Conservation (phyloP, 352 stramenopile genomes). For the Lagenidium giganteum region DNA sequence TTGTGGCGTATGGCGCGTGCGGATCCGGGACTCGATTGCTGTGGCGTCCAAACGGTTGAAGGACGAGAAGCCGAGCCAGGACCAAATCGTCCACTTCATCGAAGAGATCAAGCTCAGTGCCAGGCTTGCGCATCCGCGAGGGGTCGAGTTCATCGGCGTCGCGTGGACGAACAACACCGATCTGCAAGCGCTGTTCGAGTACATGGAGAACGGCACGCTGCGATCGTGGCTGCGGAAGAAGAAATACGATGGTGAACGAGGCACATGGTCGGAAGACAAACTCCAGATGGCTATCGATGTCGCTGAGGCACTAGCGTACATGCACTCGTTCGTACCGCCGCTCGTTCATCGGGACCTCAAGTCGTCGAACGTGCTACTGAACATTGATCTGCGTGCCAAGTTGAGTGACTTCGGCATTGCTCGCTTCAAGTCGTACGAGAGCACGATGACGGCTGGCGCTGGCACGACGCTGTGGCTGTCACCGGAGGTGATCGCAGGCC, state of each 20-base stretch:
- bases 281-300: constrained; percentile 21
- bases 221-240: constrained; percentile 11
- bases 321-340: constrained; percentile 14
- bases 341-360: constrained; percentile 20
- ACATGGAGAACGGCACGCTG: constrained; percentile 16
- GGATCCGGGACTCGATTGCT: too few species aligned
- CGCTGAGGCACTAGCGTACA: constrained; percentile 17
- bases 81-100: too few species aligned
- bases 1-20: too few species aligned
- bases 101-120: constrained; percentile 13
- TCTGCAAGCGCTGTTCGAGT: constrained; percentile 10
- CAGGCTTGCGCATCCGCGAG: constrained; percentile 11
- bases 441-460: constrained; percentile 8
- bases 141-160: constrained; percentile 17
- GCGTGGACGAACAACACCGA: constrained; percentile 10
- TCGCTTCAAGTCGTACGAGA: not conserved
- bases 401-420: constrained; percentile 14
- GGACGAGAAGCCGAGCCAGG: not conserved
- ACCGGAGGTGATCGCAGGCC: constrained; percentile 72
- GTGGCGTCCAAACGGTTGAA: constrained; percentile 15
- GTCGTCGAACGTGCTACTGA: constrained; percentile 17
- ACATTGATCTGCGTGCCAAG: constrained; percentile 1
- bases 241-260: constrained; percentile 1
- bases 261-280: constrained; percentile 13
- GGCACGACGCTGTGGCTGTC: constrained; percentile 43